A percentile compares a stretch with the other conserved stretches of the same genome.
These are phyloP conservation scores for Xylaria sp. DNA, from an alignment of 2,329 filamentous ascomycete species.

Conservation along the genomic window DNA sequence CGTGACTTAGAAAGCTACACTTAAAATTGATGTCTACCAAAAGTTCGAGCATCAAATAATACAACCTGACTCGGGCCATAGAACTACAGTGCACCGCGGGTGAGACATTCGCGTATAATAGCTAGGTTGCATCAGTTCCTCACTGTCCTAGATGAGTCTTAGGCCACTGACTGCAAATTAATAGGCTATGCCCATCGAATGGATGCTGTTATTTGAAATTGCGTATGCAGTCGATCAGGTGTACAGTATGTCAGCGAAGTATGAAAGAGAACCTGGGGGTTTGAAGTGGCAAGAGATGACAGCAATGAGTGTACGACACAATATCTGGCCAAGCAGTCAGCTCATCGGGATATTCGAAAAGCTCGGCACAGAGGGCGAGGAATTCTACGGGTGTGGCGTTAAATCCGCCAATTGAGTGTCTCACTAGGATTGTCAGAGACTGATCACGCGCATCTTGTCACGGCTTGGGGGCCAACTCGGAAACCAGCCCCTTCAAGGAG, in stretches of 20 bases:
- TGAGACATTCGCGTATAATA: not conserved
- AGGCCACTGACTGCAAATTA: not conserved
- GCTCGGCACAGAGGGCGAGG: constrained; percentile 1
- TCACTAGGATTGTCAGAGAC: constrained; percentile 18
- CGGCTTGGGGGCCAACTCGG: constrained; percentile 17
- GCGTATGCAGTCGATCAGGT: not conserved
- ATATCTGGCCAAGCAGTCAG: constrained; percentile 12
- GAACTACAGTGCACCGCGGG: not conserved
- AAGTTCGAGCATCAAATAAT: not conserved
- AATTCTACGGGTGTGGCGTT: constrained; percentile 20
- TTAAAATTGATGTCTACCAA: not conserved
- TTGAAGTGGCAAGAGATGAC: not conserved
- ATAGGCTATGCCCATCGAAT: not conserved
- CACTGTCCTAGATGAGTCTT: not conserved
- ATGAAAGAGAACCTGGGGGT: constrained; percentile 6
- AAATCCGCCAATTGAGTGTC: constrained; percentile 22
- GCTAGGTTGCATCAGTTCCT: not conserved
- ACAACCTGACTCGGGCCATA: constrained; percentile 19
- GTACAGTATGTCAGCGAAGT: not conserved
- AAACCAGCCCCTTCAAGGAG: constrained; percentile 11
- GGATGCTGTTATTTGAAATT: not conserved
- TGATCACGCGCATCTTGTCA: constrained; percentile 26
- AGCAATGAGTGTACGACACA: not conserved
- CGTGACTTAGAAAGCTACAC: constrained; percentile 1
- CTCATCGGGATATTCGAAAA: constrained; percentile 9